Conservation (phyloP, 73 alveolate genomes). For the Stentor coeruleus region DNA sequence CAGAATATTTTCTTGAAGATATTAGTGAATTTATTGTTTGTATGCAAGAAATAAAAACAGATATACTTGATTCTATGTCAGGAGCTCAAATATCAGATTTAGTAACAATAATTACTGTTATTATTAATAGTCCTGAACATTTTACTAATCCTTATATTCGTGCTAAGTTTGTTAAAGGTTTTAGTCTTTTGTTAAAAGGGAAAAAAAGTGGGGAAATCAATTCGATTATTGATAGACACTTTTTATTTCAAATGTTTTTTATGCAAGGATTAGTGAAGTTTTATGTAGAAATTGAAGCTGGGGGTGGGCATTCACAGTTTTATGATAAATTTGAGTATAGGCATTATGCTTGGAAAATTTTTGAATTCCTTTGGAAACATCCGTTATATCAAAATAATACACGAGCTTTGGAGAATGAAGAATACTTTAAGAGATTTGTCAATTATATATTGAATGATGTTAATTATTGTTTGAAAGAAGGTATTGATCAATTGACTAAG, state of each 20-base stretch:
- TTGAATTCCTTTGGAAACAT: slow-evolving; percentile 55
- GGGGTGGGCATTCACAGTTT: slow-evolving; percentile 52
- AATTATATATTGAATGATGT: slow-evolving; percentile 65
- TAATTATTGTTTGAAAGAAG: slow-evolving; percentile 72
- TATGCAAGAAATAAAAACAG: background rate
- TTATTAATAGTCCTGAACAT: slow-evolving; percentile 40
- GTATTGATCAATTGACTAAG: slow-evolving; percentile 43
- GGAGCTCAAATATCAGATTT: background rate
- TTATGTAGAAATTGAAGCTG: slow-evolving; percentile 65
- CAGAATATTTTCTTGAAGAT: slow-evolving; percentile 8
- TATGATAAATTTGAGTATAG: slow-evolving; percentile 68
- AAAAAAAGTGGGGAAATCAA: background rate
- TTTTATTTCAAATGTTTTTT: slow-evolving; percentile 1
- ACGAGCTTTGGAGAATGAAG: slow-evolving; percentile 32
- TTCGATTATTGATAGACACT: background rate
- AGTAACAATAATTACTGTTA: background rate
- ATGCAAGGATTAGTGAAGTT: slow-evolving; percentile 48
- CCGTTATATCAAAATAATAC: slow-evolving; percentile 39
- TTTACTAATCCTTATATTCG: slow-evolving; percentile 56
- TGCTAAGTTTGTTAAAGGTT: slow-evolving; percentile 57
- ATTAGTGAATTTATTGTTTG: background rate
- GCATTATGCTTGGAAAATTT: slow-evolving; percentile 50
- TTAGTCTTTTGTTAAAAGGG: slow-evolving; percentile 32
- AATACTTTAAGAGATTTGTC: slow-evolving; percentile 52
- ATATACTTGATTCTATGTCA: slow-evolving; percentile 1